phyloP scores from a whole-genome alignment of 108 stramenopile genomes.

The Pseudonitzschia delicatissima region DNA sequence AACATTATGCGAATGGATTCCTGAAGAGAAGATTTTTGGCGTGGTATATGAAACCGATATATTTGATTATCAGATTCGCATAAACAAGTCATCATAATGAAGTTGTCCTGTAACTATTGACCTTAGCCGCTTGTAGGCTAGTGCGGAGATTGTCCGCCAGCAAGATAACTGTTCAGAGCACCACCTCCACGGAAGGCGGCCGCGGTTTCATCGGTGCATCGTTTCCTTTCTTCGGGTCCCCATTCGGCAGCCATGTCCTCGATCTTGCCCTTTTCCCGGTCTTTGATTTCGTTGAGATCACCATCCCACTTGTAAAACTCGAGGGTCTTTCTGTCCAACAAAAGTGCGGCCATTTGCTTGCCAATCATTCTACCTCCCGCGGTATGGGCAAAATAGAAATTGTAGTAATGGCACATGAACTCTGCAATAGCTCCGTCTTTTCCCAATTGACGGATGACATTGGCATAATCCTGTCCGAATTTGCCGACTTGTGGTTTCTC shows the following conservation, averaged over 20 bases:
- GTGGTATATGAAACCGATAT: too few species aligned
- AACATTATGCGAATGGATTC: too few species aligned
- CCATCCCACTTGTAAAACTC: slow-evolving; percentile 93
- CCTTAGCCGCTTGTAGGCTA: slow-evolving; percentile 24
- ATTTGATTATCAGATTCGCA: too few species aligned
- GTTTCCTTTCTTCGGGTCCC: slow-evolving; percentile 68
- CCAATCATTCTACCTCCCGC: slow-evolving; percentile 94
- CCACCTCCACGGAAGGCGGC: slow-evolving; percentile 73
- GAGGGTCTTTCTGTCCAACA: slow-evolving; percentile 77
- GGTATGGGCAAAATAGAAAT: slow-evolving; percentile 93
- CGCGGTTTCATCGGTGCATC: slow-evolving; percentile 69
- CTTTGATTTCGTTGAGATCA: slow-evolving; percentile 80
- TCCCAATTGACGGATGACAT: slow-evolving; percentile 47
- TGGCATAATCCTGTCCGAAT: slow-evolving; percentile 59
- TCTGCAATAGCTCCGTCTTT: slow-evolving; percentile 57
- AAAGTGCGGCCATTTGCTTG: slow-evolving; percentile 76
- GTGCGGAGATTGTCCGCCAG: slow-evolving; percentile 52
- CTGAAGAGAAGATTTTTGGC: too few species aligned
- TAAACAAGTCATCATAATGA: too few species aligned
- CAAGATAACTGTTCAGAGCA: slow-evolving; percentile 60
- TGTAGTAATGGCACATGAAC: slow-evolving; percentile 94
- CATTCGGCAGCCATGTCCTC: slow-evolving; percentile 83
- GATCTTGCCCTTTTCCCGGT: slow-evolving; percentile 67
- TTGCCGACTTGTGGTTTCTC: slow-evolving; percentile 46
- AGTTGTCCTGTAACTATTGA: not conserved